Percentiles rank a stretch among this genome's conserved stretches.
These are phyloP conservation scores for Solanum boliviense DNA, from an alignment of 257 asterid species.

Conservation along the genomic window DNA sequence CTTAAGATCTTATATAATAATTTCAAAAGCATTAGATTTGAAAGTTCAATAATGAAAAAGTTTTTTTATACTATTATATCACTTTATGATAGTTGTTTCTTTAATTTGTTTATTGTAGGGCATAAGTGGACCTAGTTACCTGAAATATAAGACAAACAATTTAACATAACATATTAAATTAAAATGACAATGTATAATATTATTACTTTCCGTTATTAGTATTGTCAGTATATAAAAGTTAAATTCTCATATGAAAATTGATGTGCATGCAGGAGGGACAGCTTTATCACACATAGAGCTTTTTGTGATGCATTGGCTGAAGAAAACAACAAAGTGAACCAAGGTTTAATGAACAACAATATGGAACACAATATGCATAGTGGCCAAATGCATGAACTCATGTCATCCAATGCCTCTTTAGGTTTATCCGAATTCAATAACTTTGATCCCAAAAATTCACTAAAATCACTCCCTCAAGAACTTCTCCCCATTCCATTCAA, in stretches of 20 bases:
- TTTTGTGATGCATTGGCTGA: slow-evolving; percentile 88
- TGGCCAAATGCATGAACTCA: slow-evolving; percentile 39
- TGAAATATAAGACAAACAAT: not conserved
- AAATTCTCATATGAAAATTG: not conserved
- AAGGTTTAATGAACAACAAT: slow-evolving; percentile 26
- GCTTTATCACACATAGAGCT: slow-evolving; percentile 91
- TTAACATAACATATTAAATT: not conserved
- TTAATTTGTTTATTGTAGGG: not conserved
- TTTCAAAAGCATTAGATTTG: not conserved
- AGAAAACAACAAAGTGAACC: slow-evolving; percentile 76
- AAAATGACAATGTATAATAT: not conserved
- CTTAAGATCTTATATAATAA: not conserved
- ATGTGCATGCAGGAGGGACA: slow-evolving; percentile 69
- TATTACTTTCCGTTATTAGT: not conserved
- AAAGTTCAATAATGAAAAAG: not conserved
- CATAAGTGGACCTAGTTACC: not conserved
- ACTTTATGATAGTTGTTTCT: not conserved
- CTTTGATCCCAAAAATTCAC: slow-evolving; percentile 25
- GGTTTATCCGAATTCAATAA: slow-evolving; percentile 46
- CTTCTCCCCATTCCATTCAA: slow-evolving; percentile 60
- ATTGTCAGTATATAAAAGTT: not conserved
- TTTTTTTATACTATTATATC: not conserved
- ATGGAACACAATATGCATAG: slow-evolving; percentile 23
- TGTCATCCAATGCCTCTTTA: slow-evolving; percentile 35
- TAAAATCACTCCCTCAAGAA: slow-evolving; percentile 51